Conservation (phyloP, 1,284 basidiomycete species). For the Ceratobasidium sp. region DNA sequence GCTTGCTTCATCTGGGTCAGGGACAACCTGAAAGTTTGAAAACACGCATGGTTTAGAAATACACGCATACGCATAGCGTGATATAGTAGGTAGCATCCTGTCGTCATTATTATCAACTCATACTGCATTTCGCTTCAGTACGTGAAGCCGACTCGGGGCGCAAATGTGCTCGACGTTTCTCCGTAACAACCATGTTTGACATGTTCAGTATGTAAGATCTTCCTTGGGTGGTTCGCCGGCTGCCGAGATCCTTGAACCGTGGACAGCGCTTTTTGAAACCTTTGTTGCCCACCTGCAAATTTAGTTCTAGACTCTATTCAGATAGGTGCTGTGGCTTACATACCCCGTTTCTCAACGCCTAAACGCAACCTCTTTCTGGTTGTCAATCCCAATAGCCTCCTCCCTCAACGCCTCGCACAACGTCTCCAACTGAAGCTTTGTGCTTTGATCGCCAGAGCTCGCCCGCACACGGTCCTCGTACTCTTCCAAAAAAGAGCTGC, state of each 20-base stretch:
- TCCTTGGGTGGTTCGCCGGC: neutral
- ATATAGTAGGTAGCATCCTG: neutral
- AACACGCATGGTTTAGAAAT: neutral
- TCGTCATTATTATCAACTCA: neutral
- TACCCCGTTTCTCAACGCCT: neutral
- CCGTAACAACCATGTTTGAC: neutral
- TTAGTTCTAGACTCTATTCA: too few relatives aligned
- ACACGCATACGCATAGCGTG: neutral
- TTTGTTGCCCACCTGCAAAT: too few relatives aligned
- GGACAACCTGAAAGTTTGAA: neutral
- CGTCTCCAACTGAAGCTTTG: conserved; percentile 30
- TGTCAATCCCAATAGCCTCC: conserved; percentile 17
- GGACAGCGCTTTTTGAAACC: too few relatives aligned
- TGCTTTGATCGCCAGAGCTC: conserved; percentile 23
- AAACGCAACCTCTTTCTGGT: conserved; percentile 33
- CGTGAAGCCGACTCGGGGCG: too few relatives aligned
- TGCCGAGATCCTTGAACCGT: neutral
- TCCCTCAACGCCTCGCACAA: conserved; percentile 40
- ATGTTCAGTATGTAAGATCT: neutral
- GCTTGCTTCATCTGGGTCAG: conserved; percentile 28
- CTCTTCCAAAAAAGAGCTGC: conserved; percentile 35
- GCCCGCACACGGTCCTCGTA: conserved; percentile 31
- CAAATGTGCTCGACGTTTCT: too few relatives aligned
- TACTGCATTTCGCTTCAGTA: neutral
- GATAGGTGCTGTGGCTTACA: too few relatives aligned